phyloP scores from a whole-genome alignment of 306 rosid genomes.

The Adenanthera pavonina region DNA sequence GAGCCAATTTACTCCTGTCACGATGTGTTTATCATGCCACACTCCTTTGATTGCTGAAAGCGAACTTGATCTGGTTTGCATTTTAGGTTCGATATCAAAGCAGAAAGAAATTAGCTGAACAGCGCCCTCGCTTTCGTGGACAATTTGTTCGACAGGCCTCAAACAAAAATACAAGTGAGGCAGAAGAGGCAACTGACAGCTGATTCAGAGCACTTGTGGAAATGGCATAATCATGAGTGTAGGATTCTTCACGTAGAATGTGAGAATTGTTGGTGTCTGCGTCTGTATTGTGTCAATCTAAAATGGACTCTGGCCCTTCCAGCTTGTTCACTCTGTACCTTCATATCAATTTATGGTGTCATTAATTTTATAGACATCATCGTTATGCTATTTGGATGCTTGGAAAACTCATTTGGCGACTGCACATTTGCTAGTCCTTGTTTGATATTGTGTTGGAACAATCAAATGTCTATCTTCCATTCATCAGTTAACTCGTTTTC shows the following conservation, averaged over 20 bases:
- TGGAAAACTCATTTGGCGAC: conserved; percentile 13
- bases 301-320: conserved; percentile 31
- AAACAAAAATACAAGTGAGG: conserved; percentile 54
- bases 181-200: conserved; percentile 59
- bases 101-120: conserved; percentile 77
- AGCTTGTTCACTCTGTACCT: conserved; percentile 38
- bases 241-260: conserved; percentile 32
- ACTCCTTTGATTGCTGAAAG: not conserved
- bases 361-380: not conserved
- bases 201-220: conserved; percentile 41
- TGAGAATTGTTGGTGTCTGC: conserved; percentile 19
- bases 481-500: not conserved
- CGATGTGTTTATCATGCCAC: not conserved
- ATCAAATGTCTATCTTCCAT: not conserved
- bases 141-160: conserved; percentile 70
- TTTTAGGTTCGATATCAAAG: conserved; percentile 76
- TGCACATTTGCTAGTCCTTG: conserved; percentile 4
- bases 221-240: conserved; percentile 24
- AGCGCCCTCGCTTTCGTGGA: conserved; percentile 71
- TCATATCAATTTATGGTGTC: conserved; percentile 33
- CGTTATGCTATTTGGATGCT: conserved; percentile 32
- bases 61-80: conserved; percentile 37
- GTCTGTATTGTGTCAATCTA: conserved; percentile 35
- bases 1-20: not conserved
- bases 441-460: conserved; percentile 12